phyloP scores from a whole-genome alignment of 371 early-diverging fungal genomes.

The Smittium mucronatum region DNA sequence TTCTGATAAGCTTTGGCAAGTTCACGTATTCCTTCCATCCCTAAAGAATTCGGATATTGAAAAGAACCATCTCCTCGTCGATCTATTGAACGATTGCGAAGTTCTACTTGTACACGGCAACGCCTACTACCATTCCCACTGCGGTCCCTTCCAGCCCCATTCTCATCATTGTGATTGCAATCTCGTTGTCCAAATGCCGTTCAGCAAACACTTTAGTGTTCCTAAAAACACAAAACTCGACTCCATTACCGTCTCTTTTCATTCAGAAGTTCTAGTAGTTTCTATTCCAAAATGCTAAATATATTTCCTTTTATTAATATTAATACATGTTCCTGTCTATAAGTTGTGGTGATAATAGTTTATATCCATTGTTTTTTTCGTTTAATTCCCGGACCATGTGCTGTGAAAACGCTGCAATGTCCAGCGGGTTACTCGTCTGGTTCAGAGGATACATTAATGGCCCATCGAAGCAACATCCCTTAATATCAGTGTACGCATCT shows the following conservation, averaged over 20 bases:
- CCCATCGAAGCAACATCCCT: background rate
- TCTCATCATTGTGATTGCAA: conserved; percentile 32
- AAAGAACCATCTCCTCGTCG: conserved; percentile 18
- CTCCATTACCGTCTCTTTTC: conserved; percentile 27
- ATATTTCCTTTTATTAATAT: too few species aligned
- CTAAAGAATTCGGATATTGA: conserved; percentile 29
- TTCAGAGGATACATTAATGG: background rate
- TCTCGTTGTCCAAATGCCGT: conserved; percentile 27
- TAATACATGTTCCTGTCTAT: too few species aligned
- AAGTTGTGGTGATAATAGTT: conserved; percentile 32
- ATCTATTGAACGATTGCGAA: conserved; percentile 1
- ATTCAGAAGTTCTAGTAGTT: conserved; percentile 30
- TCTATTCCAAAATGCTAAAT: conserved; percentile 27
- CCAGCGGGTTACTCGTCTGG: background rate
- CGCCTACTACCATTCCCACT: conserved; percentile 32
- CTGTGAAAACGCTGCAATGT: background rate
- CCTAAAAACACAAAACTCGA: conserved; percentile 26
- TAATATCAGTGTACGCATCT: background rate
- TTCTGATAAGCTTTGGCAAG: conserved; percentile 31
- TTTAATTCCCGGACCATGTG: background rate
- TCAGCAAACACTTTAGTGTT: conserved; percentile 23
- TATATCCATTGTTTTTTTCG: conserved; percentile 14
- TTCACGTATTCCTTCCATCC: conserved; percentile 28
- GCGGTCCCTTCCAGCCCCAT: conserved; percentile 25
- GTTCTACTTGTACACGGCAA: conserved; percentile 26